These are phyloP conservation scores for Mycocentrospora acerina DNA, from an alignment of 2,329 filamentous ascomycete species.

Conservation along the genomic window DNA sequence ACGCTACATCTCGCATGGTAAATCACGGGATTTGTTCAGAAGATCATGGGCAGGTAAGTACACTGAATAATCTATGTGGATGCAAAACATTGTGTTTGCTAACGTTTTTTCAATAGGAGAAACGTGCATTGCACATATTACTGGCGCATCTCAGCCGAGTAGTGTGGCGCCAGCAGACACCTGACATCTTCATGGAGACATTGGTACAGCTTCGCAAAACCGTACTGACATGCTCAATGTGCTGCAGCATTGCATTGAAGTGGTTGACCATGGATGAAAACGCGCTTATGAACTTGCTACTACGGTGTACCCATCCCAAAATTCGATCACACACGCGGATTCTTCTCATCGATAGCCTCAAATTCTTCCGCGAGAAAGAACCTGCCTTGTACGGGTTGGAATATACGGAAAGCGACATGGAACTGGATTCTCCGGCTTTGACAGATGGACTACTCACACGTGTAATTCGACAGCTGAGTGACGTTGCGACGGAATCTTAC, in stretches of 20 bases:
- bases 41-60: conserved; percentile 38
- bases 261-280: conserved; percentile 61
- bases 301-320: conserved; percentile 31
- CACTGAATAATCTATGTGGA: no score
- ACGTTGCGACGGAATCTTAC: conserved; percentile 24
- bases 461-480: conserved; percentile 20
- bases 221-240: conserved; percentile 54
- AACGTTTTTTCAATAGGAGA: conserved; percentile 40
- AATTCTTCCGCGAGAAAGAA: conserved; percentile 35
- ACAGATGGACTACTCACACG: conserved; percentile 20
- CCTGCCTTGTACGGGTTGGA: conserved; percentile 29
- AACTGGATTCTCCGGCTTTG: conserved; percentile 12
- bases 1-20: conserved; percentile 58
- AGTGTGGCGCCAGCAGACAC: conserved; percentile 69
- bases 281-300: conserved; percentile 63
- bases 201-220: conserved; percentile 55
- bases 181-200: conserved; percentile 62
- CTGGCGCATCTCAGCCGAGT: conserved; percentile 74
- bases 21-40: conserved; percentile 53
- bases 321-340: conserved; percentile 30
- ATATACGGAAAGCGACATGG: conserved; percentile 29
- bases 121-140: conserved; percentile 56
- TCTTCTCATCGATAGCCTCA: conserved; percentile 37
- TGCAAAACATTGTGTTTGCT: neutral
- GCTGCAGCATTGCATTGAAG: conserved; percentile 60